phyloP scores from a whole-genome alignment of 2,329 filamentous ascomycete species.

The Verticillium klebahnii region DNA sequence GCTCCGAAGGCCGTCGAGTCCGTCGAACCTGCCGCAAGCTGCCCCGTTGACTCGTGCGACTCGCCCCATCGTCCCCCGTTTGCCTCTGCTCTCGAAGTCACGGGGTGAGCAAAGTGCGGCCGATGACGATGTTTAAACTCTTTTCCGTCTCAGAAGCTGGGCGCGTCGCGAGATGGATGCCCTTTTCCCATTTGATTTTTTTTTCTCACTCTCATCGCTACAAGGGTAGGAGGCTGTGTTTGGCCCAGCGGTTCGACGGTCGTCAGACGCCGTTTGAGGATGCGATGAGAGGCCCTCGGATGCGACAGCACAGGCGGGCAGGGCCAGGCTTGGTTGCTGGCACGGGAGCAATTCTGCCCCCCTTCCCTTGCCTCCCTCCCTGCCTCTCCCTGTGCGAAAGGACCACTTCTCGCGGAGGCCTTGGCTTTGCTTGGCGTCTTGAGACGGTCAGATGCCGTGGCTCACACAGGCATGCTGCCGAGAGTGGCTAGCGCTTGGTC shows the following conservation, averaged over 20 bases:
- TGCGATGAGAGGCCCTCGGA: neutral
- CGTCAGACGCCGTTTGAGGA: neutral
- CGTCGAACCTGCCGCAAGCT: neutral
- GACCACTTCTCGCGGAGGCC: neutral
- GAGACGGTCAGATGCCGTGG: no score
- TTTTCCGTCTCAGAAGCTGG: neutral
- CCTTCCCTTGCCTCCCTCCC: neutral
- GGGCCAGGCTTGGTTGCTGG: no score
- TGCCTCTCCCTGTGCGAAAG: neutral
- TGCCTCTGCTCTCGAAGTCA: neutral
- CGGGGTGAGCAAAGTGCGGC: neutral
- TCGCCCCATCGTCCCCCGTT: neutral
- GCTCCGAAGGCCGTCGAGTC: constrained; percentile 1
- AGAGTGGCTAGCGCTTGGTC: no score
- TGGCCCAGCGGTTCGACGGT: neutral
- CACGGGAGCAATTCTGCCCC: neutral
- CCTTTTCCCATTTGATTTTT: no score
- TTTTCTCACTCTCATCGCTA: neutral
- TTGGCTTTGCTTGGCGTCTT: no score
- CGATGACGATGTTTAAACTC: neutral
- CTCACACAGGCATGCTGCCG: no score
- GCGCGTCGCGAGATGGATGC: neutral
- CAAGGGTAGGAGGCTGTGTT: neutral
- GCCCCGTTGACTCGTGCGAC: neutral
- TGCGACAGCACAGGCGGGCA: neutral